Conservation (phyloP, 2,329 filamentous ascomycete genomes). For the Calonectria multiphialidica region DNA sequence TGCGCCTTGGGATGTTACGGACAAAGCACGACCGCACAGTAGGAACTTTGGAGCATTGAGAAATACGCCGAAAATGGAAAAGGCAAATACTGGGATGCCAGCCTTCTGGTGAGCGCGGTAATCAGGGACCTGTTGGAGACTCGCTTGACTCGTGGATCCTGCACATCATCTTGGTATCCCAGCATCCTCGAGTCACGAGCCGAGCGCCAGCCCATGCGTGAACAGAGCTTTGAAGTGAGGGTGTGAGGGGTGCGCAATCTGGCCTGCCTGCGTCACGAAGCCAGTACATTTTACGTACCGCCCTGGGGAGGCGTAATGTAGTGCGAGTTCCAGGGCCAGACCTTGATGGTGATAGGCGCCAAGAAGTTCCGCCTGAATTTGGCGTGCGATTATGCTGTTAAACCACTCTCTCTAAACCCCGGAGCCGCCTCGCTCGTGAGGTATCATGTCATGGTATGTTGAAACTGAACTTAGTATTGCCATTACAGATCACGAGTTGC, state of each 20-base stretch:
- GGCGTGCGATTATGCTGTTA: slow-evolving; percentile 27
- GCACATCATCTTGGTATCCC: slow-evolving; percentile 47
- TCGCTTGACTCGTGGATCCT: slow-evolving; percentile 53
- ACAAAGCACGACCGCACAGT: background rate
- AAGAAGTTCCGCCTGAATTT: slow-evolving; percentile 31
- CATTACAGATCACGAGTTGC: slow-evolving; percentile 4
- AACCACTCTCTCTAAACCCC: slow-evolving; percentile 19
- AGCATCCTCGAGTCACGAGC: slow-evolving; percentile 43
- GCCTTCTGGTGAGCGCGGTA: slow-evolving; percentile 24
- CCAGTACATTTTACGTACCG: slow-evolving; percentile 32
- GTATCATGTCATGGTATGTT: slow-evolving; percentile 29
- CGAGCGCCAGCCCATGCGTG: slow-evolving; percentile 27
- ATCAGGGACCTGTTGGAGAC: slow-evolving; percentile 32
- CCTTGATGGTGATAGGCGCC: slow-evolving; percentile 31
- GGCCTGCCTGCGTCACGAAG: slow-evolving; percentile 23
- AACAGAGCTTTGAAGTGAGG: slow-evolving; percentile 31
- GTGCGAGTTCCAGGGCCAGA: slow-evolving; percentile 27
- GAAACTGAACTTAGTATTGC: slow-evolving; percentile 27
- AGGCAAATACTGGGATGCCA: slow-evolving; percentile 16
- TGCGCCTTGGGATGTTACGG: background rate
- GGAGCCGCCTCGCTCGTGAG: slow-evolving; percentile 19
- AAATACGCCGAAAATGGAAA: background rate
- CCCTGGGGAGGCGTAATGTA: slow-evolving; percentile 23
- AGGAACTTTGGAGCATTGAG: slow-evolving; percentile 8
- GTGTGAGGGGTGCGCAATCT: slow-evolving; percentile 2